Evolutionary conservation across 2,329 filamentous ascomycete genomes (phyloP), one percentile per base, ranked within the genome.

Genomic region (Didymella pinodella): DNA sequence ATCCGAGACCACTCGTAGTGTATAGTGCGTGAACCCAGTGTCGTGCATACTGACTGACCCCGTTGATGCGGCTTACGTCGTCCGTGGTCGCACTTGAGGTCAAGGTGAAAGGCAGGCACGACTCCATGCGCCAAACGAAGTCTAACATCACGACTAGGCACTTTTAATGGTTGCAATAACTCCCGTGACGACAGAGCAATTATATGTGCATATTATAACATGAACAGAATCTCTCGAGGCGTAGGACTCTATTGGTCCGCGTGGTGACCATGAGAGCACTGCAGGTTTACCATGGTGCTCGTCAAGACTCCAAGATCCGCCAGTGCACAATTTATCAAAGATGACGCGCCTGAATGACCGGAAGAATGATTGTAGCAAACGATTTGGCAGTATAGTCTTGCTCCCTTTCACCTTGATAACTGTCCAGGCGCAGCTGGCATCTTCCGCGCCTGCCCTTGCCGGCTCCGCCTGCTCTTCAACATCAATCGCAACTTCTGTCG

Each of bases 401-500:
- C 36, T 25, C 18, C 52, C 29, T 56, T 57, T 57, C 54, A 57
- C 54, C 48, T 57, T 32, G 20, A 22, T 22, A 3, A 12, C 20
- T 16, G 16, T 18, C 41, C 25, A 48, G 47, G 12, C 20, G 20
- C 40, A 51, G 25, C 47, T 56, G 31, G 32, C 10, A 20, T 43
- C 26, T 57, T 57, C 48, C 22, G 25, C 29, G 20, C 18, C 20
- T 36, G 26, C 20, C 18, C 29, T 36, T 44, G 20, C 18, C 12
- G 18, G 34, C 36, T 18, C 32, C 41, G 50, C 48, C n/a, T 43
- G 41, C 32, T 18, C 11, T 29, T 51, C 29, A 41, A 43, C 22
- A 45, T 40, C 26, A 8, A 31, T n/a, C 7, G 31, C 36, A 22
- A 16, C 29, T 49, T 45, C 20, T 10, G 22, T 10, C 29, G 29